A percentile compares a stretch with the other conserved stretches of the same genome.
Evolutionary conservation across 2,329 filamentous ascomycete species (phyloP).

Genomic region (Penicillium sp.): DNA sequence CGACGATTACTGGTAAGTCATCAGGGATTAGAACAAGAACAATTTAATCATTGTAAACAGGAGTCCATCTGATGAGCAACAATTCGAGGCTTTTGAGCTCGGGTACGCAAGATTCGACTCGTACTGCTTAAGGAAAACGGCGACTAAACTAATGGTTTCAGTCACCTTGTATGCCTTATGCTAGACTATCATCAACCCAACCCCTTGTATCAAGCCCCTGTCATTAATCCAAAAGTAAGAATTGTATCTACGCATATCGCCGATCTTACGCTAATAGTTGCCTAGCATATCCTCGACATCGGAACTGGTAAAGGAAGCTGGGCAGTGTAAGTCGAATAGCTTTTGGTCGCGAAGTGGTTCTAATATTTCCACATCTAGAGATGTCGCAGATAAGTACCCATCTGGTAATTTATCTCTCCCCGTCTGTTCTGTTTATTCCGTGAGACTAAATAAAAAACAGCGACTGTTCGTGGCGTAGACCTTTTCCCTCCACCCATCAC

Average conservation of each 20-base stretch:
- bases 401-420: background rate
- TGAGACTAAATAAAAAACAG: background rate
- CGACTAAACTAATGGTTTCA: background rate
- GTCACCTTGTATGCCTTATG: slow-evolving; percentile 5
- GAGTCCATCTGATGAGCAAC: no score
- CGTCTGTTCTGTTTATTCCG: background rate
- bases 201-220: slow-evolving; percentile 1
- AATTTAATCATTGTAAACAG: background rate
- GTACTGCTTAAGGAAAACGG: background rate
- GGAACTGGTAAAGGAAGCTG: slow-evolving; percentile 6
- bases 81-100: slow-evolving; percentile 5
- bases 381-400: slow-evolving; percentile 3
- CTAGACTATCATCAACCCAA: background rate
- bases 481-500: slow-evolving; percentile 17
- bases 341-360: background rate
- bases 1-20: background rate
- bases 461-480: slow-evolving; percentile 16
- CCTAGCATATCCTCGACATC: slow-evolving; percentile 3
- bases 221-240: background rate
- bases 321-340: slow-evolving; percentile 5
- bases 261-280: background rate
- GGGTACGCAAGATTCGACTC: background rate
- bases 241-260: background rate
- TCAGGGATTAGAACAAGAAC: background rate
- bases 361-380: background rate